Evolutionary conservation across 768 basidiomycete genomes (phyloP).

Genomic region (Pulveroboletus sp.): DNA sequence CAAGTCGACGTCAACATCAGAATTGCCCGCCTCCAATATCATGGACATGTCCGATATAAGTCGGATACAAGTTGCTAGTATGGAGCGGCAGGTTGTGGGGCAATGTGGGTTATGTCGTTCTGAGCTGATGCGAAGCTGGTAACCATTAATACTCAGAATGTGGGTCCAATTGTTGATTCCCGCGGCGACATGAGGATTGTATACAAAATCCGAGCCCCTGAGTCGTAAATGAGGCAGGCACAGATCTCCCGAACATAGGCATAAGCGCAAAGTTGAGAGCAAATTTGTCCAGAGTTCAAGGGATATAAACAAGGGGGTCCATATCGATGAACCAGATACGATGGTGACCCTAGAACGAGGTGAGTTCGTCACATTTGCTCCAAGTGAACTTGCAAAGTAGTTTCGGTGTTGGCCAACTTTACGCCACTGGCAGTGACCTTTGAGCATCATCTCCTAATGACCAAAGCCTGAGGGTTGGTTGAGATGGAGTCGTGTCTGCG

Average conservation of each 20-base stretch:
- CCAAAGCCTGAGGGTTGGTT: not conserved
- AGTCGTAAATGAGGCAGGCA: not conserved
- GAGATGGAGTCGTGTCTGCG: too few relatives aligned
- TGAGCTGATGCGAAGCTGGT: not conserved
- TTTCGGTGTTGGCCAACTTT: not conserved
- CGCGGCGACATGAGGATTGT: too few relatives aligned
- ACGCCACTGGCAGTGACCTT: not conserved
- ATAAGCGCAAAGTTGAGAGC: constrained; percentile 20
- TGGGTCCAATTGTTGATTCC: too few relatives aligned
- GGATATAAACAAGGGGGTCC: not conserved
- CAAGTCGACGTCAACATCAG: constrained; percentile 7
- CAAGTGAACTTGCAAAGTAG: not conserved
- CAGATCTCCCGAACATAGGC: constrained; percentile 16
- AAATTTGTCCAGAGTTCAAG: constrained; percentile 1
- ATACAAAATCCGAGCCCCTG: too few relatives aligned
- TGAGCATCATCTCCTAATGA: not conserved
- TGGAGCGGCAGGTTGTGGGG: not conserved
- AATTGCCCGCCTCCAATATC: constrained; percentile 10
- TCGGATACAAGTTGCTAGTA: not conserved
- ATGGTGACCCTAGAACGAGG: not conserved
- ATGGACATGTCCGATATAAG: constrained; percentile 12
- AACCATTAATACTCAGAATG: constrained; percentile 5
- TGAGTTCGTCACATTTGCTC: not conserved
- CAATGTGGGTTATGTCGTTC: not conserved
- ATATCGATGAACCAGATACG: constrained; percentile 19